phyloP scores from a whole-genome alignment of 208 protist species.

The Crithidia bombi region DNA sequence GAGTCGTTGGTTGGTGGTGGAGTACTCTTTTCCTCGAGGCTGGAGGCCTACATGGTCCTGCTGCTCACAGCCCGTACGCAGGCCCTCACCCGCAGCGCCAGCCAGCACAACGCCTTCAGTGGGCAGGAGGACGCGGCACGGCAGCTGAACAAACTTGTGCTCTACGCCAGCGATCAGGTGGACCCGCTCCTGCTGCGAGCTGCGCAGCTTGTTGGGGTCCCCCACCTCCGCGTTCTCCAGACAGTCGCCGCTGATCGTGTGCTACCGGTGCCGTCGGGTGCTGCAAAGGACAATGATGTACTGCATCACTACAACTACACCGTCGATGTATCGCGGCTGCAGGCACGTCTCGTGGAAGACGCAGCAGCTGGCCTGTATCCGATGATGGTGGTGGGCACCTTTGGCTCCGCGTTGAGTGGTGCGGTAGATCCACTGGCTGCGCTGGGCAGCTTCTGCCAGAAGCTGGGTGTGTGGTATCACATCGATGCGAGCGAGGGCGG shows the following conservation, averaged over 20 bases:
- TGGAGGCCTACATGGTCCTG: slow-evolving; percentile 64
- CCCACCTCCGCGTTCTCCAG: slow-evolving; percentile 60
- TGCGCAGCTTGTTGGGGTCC: slow-evolving; percentile 63
- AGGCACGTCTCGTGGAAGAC: slow-evolving; percentile 68
- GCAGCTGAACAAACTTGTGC: slow-evolving; percentile 36
- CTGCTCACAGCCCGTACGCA: slow-evolving; percentile 60
- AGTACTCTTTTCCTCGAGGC: slow-evolving; percentile 37
- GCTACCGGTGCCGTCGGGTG: not conserved
- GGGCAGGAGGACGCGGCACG: slow-evolving; percentile 21
- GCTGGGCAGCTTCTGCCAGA: slow-evolving; percentile 50
- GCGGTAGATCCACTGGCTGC: slow-evolving; percentile 60
- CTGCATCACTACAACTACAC: slow-evolving; percentile 44
- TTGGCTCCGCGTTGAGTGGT: slow-evolving; percentile 51
- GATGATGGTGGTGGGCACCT: slow-evolving; percentile 64
- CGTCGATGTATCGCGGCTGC: slow-evolving; percentile 51
- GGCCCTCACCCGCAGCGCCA: slow-evolving; percentile 36
- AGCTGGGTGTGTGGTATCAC: slow-evolving; percentile 75
- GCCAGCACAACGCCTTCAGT: slow-evolving; percentile 28
- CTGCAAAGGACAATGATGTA: not conserved
- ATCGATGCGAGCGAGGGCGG: slow-evolving; percentile 67
- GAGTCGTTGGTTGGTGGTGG: slow-evolving; percentile 62
- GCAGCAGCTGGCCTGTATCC: slow-evolving; percentile 61
- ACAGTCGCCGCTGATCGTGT: slow-evolving; percentile 36
- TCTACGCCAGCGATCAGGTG: slow-evolving; percentile 79
- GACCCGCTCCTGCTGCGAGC: slow-evolving; percentile 50